Percentiles rank a stretch among this genome's conserved stretches.
These are phyloP conservation scores for Beauveria australis DNA, from an alignment of 2,329 filamentous ascomycete genomes.

Conservation along the genomic window DNA sequence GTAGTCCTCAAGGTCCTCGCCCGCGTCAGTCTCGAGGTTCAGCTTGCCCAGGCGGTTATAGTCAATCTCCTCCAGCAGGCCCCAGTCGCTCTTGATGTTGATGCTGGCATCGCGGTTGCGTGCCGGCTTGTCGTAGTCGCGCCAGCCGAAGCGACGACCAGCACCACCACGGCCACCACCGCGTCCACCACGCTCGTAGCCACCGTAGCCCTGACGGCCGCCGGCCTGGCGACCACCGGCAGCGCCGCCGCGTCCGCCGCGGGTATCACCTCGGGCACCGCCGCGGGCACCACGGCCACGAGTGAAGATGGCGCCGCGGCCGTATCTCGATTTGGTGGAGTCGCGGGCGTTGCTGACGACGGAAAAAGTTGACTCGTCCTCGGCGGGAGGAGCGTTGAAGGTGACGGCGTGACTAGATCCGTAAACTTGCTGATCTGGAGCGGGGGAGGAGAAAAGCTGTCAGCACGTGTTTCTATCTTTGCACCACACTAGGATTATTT, in stretches of 20 bases:
- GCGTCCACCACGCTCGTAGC: slow-evolving; percentile 67
- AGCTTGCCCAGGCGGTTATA: slow-evolving; percentile 92
- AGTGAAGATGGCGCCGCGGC: slow-evolving; percentile 84
- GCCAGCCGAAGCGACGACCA: slow-evolving; percentile 91
- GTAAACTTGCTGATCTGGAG: slow-evolving; percentile 87
- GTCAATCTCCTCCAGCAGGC: slow-evolving; percentile 94
- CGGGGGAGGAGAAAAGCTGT: not conserved
- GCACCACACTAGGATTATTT: not conserved
- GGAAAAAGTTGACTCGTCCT: slow-evolving; percentile 96
- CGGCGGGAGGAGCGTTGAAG: slow-evolving; percentile 84
- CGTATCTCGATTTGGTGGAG: slow-evolving; percentile 76
- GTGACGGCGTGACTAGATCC: slow-evolving; percentile 78
- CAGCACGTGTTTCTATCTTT: not conserved
- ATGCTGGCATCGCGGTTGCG: slow-evolving; percentile 94
- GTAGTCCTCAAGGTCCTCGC: slow-evolving; percentile 90
- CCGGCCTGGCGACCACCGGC: slow-evolving; percentile 58
- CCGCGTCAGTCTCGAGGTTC: slow-evolving; percentile 88
- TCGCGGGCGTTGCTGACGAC: slow-evolving; percentile 93
- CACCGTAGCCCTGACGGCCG: slow-evolving; percentile 24
- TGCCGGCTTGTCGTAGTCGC: slow-evolving; percentile 96
- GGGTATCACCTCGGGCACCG: slow-evolving; percentile 55
- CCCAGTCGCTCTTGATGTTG: slow-evolving; percentile 93
- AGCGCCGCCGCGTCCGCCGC: slow-evolving; percentile 53
- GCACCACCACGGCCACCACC: slow-evolving; percentile 58
- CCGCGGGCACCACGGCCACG: slow-evolving; percentile 72